These are phyloP conservation scores for Orbilia blumenaviensis DNA, from an alignment of 2,329 filamentous ascomycete genomes.

Conservation along the genomic window DNA sequence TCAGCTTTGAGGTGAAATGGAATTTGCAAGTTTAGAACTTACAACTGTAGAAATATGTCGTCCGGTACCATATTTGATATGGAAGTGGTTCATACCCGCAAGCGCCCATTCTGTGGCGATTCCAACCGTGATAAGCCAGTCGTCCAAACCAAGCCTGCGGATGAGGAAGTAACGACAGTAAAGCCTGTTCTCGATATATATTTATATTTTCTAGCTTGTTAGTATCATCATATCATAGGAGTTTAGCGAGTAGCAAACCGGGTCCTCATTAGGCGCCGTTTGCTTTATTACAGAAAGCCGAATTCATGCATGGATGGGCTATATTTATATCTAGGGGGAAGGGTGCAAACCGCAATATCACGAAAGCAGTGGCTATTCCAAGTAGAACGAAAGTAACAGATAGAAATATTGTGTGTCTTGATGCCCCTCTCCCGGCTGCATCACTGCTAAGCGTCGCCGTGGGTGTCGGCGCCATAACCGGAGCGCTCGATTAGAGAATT, in stretches of 20 bases:
- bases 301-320: too few species aligned
- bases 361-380: constrained; percentile 56
- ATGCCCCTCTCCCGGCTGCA: background rate
- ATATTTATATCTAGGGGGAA: too few species aligned
- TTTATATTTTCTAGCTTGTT: background rate
- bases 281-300: too few species aligned
- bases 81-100: constrained; percentile 55
- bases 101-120: constrained; percentile 54
- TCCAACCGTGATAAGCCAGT: constrained; percentile 61
- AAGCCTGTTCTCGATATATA: constrained; percentile 45
- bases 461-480: constrained; percentile 13
- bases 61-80: constrained; percentile 53
- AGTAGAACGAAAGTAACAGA: constrained; percentile 55
- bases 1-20: background rate
- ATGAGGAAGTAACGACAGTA: constrained; percentile 56
- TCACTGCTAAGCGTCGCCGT: constrained; percentile 25
- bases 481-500: background rate
- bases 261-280: too few species aligned
- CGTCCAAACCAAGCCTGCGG: constrained; percentile 58
- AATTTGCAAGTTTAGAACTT: background rate
- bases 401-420: constrained; percentile 45
- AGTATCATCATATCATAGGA: too few species aligned
- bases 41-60: constrained; percentile 54
- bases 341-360: constrained; percentile 56
- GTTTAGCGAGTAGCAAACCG: too few species aligned